These are phyloP conservation scores for Ustilago trichophora DNA, from an alignment of 1,284 basidiomycete species.

Conservation along the genomic window DNA sequence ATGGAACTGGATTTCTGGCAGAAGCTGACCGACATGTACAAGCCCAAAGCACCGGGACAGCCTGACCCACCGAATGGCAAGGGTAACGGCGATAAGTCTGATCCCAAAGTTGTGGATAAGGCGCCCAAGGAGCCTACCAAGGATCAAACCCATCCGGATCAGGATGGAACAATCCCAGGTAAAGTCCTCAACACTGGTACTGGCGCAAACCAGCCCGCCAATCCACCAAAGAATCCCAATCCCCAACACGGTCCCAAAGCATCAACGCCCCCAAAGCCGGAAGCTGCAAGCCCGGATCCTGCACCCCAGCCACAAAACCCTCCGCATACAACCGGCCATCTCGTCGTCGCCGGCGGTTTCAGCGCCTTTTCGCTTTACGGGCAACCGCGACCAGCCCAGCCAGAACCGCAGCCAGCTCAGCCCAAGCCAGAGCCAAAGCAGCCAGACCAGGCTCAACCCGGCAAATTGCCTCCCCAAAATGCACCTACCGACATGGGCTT, in stretches of 20 bases:
- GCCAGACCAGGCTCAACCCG: not conserved
- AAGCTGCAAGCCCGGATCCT: no score
- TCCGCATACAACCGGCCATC: not conserved
- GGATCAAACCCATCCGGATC: constrained; percentile 3
- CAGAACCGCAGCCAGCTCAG: no score
- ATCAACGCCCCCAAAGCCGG: no score
- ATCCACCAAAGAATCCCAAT: no score
- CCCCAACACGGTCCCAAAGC: no score
- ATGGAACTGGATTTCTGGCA: constrained; percentile 4
- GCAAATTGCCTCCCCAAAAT: not conserved
- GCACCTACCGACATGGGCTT: constrained; percentile 30
- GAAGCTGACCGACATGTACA: constrained; percentile 20
- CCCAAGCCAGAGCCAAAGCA: not conserved
- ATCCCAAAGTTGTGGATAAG: constrained; percentile 15
- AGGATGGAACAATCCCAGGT: constrained; percentile 8
- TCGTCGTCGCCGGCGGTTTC: no score
- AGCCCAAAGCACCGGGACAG: constrained; percentile 8
- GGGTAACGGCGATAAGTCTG: no score
- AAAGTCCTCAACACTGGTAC: not conserved
- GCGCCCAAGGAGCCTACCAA: constrained; percentile 1
- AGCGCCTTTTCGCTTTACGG: no score
- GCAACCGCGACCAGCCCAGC: no score
- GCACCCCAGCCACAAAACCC: no score
- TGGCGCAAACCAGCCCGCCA: no score
- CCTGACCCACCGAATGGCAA: no score